Evolutionary conservation across 2,329 filamentous ascomycete species (phyloP).

Genomic region (Graphiopsis chlorocephala): DNA sequence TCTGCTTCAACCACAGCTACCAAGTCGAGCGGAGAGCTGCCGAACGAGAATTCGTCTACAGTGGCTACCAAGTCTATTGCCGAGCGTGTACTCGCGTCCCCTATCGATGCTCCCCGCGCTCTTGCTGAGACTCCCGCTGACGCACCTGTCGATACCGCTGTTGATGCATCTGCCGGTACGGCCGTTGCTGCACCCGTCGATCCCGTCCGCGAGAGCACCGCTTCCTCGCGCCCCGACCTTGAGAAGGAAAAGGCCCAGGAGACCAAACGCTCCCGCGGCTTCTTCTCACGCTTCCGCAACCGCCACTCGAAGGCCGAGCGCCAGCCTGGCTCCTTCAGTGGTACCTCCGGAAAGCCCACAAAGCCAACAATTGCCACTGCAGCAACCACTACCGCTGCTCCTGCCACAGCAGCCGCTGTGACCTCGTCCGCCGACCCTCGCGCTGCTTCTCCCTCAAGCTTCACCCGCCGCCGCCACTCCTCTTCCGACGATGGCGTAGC

Average conservation of each 20-base stretch:
- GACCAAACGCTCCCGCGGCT: constrained; percentile 28
- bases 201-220: constrained; percentile 6
- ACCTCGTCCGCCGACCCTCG: constrained; percentile 8
- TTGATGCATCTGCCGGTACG: neutral
- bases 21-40: neutral
- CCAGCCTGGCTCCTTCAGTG: constrained; percentile 15
- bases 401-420: constrained; percentile 5
- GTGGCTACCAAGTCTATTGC: neutral
- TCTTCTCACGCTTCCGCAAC: constrained; percentile 29
- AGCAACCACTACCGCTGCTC: constrained; percentile 13
- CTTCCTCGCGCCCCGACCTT: constrained; percentile 7
- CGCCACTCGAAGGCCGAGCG: constrained; percentile 18
- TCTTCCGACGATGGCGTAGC: neutral
- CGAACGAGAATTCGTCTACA: neutral
- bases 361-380: constrained; percentile 15
- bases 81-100: neutral
- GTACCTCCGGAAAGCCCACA: constrained; percentile 13
- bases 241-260: constrained; percentile 13
- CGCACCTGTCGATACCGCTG: neutral
- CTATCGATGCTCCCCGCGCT: neutral
- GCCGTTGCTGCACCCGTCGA: neutral
- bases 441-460: constrained; percentile 26
- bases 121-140: neutral
- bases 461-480: constrained; percentile 21
- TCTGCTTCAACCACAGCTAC: constrained; percentile 3